phyloP scores from a whole-genome alignment of 1,284 basidiomycete genomes.

The Moesziomyces parantarcticus region DNA sequence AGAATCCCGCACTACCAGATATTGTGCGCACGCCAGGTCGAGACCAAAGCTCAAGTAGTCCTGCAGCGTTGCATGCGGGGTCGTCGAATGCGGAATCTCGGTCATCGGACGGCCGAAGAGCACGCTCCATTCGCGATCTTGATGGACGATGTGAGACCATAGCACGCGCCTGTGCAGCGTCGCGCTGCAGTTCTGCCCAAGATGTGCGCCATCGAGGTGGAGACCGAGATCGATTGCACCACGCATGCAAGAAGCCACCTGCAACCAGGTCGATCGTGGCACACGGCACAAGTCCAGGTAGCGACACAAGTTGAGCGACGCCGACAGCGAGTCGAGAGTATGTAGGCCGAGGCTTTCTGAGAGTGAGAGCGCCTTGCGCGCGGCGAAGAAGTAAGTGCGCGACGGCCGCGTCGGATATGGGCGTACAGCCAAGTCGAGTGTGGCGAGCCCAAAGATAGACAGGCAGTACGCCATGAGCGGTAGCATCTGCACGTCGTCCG shows the following conservation, averaged over 20 bases:
- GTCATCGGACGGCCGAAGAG: conserved; percentile 45
- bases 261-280: conserved; percentile 38
- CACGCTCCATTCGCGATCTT: conserved; percentile 44
- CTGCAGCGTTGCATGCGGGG: conserved; percentile 24
- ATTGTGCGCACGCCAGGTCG: conserved; percentile 39
- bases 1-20: conserved; percentile 34
- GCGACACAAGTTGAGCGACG: conserved; percentile 38
- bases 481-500: conserved; percentile 42
- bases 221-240: conserved; percentile 39
- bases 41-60: conserved; percentile 33
- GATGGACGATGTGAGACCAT: conserved; percentile 44
- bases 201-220: conserved; percentile 31
- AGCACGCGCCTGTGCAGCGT: conserved; percentile 35
- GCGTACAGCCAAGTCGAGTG: conserved; percentile 35
- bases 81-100: conserved; percentile 39
- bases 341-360: conserved; percentile 42
- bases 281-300: conserved; percentile 43
- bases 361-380: conserved; percentile 37
- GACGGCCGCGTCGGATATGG: conserved; percentile 38
- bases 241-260: conserved; percentile 44
- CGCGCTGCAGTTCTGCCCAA: conserved; percentile 33
- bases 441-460: conserved; percentile 34
- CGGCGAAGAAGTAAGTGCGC: conserved; percentile 44
- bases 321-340: conserved; percentile 40
- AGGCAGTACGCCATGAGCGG: conserved; percentile 41